phyloP scores from a whole-genome alignment of 192 early-diverging fungal genomes.

The Coemansia sp. region DNA sequence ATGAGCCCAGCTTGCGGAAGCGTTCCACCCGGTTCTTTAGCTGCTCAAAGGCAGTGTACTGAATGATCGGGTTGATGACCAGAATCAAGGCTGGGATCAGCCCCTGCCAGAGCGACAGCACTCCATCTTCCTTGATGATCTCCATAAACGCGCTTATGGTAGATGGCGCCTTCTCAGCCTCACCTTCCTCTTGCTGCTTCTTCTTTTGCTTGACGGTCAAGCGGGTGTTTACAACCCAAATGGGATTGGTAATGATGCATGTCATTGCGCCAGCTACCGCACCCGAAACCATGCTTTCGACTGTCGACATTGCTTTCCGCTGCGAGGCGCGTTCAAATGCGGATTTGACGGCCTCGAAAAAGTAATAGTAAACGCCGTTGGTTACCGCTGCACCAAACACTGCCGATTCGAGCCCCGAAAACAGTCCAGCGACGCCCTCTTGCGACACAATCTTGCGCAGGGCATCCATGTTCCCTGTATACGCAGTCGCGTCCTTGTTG shows the following conservation, averaged over 20 bases:
- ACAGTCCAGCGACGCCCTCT: slow-evolving; percentile 87
- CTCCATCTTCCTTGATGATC: slow-evolving; percentile 87
- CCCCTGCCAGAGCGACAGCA: slow-evolving; percentile 86
- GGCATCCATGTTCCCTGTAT: slow-evolving; percentile 67
- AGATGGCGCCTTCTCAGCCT: slow-evolving; percentile 49
- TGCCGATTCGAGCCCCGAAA: slow-evolving; percentile 91
- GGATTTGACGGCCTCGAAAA: slow-evolving; percentile 86
- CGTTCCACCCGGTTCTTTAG: slow-evolving; percentile 67
- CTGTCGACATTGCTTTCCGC: slow-evolving; percentile 68
- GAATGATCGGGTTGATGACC: slow-evolving; percentile 99
- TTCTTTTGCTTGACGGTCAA: slow-evolving; percentile 72
- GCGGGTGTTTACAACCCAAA: slow-evolving; percentile 98
- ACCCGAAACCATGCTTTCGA: slow-evolving; percentile 90
- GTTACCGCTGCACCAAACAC: slow-evolving; percentile 96
- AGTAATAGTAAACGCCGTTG: slow-evolving; percentile 86
- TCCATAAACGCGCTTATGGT: slow-evolving; percentile 58
- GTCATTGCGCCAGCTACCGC: slow-evolving; percentile 84
- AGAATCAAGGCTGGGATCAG: slow-evolving; percentile 92
- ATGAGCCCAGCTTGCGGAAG: slow-evolving; percentile 64
- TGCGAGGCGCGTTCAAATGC: slow-evolving; percentile 69
- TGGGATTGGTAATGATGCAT: slow-evolving; percentile 91
- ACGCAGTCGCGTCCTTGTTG: slow-evolving; percentile 56
- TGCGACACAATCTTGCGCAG: slow-evolving; percentile 83
- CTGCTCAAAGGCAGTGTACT: slow-evolving; percentile 98
- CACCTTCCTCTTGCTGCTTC: slow-evolving; percentile 43